Conservation (phyloP, 2,329 filamentous ascomycete genomes). For the Coniochaeta pulveracea region DNA sequence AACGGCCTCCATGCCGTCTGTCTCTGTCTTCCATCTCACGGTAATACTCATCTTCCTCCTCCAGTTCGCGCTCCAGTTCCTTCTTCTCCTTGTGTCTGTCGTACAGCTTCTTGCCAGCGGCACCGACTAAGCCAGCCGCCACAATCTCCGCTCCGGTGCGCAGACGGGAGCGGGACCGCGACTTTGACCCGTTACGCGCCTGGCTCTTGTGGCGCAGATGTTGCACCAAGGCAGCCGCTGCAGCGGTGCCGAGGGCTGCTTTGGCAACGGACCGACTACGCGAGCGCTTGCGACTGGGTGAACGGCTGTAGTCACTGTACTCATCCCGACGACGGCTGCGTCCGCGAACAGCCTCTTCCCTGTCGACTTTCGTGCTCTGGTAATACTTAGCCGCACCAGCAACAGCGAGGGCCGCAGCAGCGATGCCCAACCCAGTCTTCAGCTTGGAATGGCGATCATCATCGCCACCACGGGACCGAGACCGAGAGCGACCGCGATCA, state of each 20-base stretch:
- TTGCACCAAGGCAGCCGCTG: slow-evolving; percentile 45
- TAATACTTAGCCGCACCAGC: slow-evolving; percentile 56
- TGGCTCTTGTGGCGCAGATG: slow-evolving; percentile 45
- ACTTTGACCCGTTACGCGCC: slow-evolving; percentile 26
- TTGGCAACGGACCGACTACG: slow-evolving; percentile 40
- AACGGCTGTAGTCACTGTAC: slow-evolving; percentile 25
- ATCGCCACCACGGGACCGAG: slow-evolving; percentile 16
- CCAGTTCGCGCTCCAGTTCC: slow-evolving; percentile 27
- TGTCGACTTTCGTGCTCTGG: slow-evolving; percentile 47
- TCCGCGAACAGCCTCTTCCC: slow-evolving; percentile 45
- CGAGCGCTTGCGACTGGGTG: slow-evolving; percentile 28
- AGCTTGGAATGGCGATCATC: slow-evolving; percentile 32
- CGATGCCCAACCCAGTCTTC: slow-evolving; percentile 51
- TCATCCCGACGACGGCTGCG: slow-evolving; percentile 36
- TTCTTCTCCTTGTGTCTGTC: slow-evolving; percentile 51
- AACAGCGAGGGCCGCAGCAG: slow-evolving; percentile 51
- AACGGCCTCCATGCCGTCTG: slow-evolving; percentile 18
- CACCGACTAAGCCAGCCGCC: slow-evolving; percentile 47
- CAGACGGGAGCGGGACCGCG: slow-evolving; percentile 33
- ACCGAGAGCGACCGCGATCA: slow-evolving; percentile 22
- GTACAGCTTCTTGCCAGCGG: slow-evolving; percentile 49
- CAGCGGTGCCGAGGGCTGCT: slow-evolving; percentile 44
- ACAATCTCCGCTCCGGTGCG: slow-evolving; percentile 49
- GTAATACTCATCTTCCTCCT: slow-evolving; percentile 18
- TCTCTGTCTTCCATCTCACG: slow-evolving; percentile 22